Base-by-base conservation (phyloP, 2,329 filamentous ascomycete genomes). In the Daldinia sp. region DNA sequence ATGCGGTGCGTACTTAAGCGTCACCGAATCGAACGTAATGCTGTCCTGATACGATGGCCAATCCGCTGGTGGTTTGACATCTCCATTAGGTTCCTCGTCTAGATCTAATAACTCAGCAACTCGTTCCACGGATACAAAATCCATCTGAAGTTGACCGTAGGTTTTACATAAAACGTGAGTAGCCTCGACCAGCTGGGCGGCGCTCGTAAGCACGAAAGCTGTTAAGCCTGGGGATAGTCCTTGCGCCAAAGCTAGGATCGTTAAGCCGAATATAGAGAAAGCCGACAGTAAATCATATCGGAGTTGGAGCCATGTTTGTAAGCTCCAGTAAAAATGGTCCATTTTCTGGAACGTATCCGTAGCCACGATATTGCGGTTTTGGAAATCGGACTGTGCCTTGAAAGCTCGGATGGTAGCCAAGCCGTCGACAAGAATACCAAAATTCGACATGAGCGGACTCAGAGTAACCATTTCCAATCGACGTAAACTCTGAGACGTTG, bases 271-370 rank as follows among this genome's bases (percentile, higher is more conserved):
- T 0, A 91, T 93, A 6, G 92, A 92, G 3, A 85, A 74, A 0
- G 90, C 90, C 0, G 92, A 92, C 4, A 94, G 78, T 7, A 81
- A 77, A 69, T 92, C 89, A 58, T 95, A 94, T 10, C 93, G 87
- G 71, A 90, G 93, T 74, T 89, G 88, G 2, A 97, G 82, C 93
- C 93, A 97, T 6, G 88, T 87, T 68, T 96, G 92, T 41, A 96
- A 82, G 61, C 89, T 91, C 90, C 93, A 97, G 78, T 96, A 97
- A 78, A 97, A 96, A 75, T 97, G 94, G 71, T 97, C 94, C 85
- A 96, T 95, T 74, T 93, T 93, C 75, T 97, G 94, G 73, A 97
- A 97, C 15, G 88, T 88, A 72, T 97, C 93, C 0, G 93, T 93
- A 0, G 93, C 93, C 1, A 84, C 80, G 30, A 97, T 89, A 53